Evolutionary conservation across 208 protist genomes (phyloP), one percentile per base, ranked within the genome.

Genomic region (Wallacemonas collosoma): DNA sequence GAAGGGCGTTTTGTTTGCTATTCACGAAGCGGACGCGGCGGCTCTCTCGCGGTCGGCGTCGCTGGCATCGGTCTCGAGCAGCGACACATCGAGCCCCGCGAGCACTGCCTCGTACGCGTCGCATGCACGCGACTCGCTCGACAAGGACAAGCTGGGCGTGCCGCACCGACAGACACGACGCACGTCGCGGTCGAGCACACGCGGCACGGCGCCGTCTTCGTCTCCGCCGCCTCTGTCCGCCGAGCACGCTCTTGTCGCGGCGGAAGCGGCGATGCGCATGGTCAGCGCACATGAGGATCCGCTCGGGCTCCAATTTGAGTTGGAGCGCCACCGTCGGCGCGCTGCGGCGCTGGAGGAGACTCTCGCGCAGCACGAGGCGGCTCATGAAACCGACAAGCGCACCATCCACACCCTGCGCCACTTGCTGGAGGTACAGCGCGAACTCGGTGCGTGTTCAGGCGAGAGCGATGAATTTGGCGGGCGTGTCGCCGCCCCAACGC

Each of bases 321-420:
- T 86, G 39, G 56, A 61, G 26, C 71, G 70, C 14, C 82, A 80
- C 68, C 60, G 61, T 12, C 67, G 81, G 1, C 76, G 65, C 50
- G 73, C 75, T 45, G 74, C 71, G 8, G 70, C 75, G 67, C 62
- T 86, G 53, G 70, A 86, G 50, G 81, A 86, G 68, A 61, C 65
- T 0, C 40, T 82, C 11, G 60, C 55, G 41, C 81, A 82, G 64
- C 74, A 77, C 47, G 73, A 78, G 53, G 15, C 66, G 3, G 38
- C 51, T 4, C 60, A 58, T 62, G 36, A 35, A n/a, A 62, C 61
- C 11, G 77, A 88, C 43, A 64, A 41, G 38, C 72, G 87, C 36
- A 76, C 76, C 2, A 60, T 89, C 4, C 44, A 38, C 1, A 73
- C 73, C 12, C 45, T 89, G 43, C 73, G 83, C 69, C 36, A 66